Conservation (phyloP, 192 early-diverging fungal species). For the Umbelopsis ramanniana region DNA sequence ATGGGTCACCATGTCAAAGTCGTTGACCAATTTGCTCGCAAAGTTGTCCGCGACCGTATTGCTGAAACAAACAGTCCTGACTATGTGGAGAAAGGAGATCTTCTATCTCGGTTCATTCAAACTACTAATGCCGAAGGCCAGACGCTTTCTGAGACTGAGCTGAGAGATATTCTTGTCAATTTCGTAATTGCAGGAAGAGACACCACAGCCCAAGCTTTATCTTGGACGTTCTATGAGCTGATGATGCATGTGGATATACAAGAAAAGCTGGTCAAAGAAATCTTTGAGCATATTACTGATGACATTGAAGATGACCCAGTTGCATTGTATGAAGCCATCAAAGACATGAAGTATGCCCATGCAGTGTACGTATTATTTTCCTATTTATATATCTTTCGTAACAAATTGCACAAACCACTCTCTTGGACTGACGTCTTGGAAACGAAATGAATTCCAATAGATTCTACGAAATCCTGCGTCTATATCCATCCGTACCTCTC, state of each 20-base stretch:
- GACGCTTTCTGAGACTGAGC: conserved; percentile 18
- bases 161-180: conserved; percentile 36
- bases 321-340: conserved; percentile 29
- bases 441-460: background rate
- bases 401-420: too few species aligned
- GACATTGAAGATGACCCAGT: conserved; percentile 26
- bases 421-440: background rate
- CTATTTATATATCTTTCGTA: background rate
- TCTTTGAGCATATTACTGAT: conserved; percentile 20
- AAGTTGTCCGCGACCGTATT: conserved; percentile 27
- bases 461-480: conserved; percentile 39
- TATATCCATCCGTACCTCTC: conserved; percentile 47
- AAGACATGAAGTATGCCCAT: conserved; percentile 39
- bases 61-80: conserved; percentile 2
- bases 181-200: conserved; percentile 40
- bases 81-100: conserved; percentile 16
- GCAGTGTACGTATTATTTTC: conserved; percentile 29
- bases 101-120: conserved; percentile 35
- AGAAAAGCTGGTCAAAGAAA: conserved; percentile 45
- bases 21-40: conserved; percentile 29
- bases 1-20: conserved; percentile 22
- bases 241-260: conserved; percentile 43
- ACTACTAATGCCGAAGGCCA: conserved; percentile 21
- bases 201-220: conserved; percentile 50
- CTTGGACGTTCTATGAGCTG: conserved; percentile 52